Evolutionary conservation across 768 basidiomycete species (phyloP).

Genomic region (Cystoderma amianthinum): DNA sequence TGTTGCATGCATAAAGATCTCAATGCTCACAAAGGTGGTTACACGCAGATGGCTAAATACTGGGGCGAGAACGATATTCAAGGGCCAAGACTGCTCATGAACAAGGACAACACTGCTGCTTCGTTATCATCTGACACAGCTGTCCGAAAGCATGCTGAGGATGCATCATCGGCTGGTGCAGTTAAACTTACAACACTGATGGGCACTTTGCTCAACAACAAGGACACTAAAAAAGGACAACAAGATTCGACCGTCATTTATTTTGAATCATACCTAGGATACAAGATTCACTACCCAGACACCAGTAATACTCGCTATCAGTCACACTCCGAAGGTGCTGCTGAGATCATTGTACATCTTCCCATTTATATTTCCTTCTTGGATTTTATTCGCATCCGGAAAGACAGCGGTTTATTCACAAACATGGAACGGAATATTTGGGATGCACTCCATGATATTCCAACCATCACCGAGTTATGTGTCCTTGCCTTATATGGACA

Average conservation of each 20-base stretch:
- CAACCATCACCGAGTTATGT: slow-evolving; percentile 12
- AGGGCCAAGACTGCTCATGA: no score
- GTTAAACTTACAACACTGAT: no score
- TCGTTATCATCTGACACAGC: no score
- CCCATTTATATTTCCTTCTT: slow-evolving; percentile 13
- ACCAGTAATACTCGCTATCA: no score
- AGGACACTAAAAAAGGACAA: slow-evolving; percentile 27
- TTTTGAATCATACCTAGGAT: slow-evolving; percentile 7
- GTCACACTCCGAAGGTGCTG: slow-evolving; percentile 15
- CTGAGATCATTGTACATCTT: slow-evolving; percentile 13
- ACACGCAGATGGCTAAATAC: no score
- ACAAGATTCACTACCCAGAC: slow-evolving; percentile 14
- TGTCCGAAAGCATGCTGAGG: no score
- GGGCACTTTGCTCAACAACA: no score
- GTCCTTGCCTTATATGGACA: slow-evolving; percentile 12
- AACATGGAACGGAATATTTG: slow-evolving; percentile 20
- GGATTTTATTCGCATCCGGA: slow-evolving; percentile 15
- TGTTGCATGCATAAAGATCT: no score
- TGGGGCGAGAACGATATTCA: no score
- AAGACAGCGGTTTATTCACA: slow-evolving; percentile 12
- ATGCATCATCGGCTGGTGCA: no score
- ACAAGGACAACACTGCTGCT: no score
- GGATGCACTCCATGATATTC: slow-evolving; percentile 12
- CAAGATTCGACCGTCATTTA: slow-evolving; percentile 14
- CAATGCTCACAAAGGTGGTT: no score